Evolutionary conservation across 2,329 filamentous ascomycete genomes (phyloP).

Genomic region (Paecilomyces variotii): DNA sequence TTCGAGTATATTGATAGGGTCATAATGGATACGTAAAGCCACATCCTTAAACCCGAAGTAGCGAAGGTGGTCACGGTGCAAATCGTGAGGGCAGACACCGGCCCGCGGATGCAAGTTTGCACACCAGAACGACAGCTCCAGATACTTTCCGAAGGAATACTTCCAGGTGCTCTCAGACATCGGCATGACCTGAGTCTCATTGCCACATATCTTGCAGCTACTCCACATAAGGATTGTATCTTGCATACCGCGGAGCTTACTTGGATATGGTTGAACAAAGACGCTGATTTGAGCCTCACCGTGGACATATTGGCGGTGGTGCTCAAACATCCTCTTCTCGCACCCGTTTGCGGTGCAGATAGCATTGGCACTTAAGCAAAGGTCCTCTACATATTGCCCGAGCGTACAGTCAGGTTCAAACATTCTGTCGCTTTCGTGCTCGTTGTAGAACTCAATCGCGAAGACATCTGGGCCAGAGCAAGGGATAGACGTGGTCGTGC

Average conservation of each 20-base stretch:
- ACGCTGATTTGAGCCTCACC: conserved; percentile 90
- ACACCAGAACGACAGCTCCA: conserved; percentile 97
- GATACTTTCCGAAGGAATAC: conserved; percentile 96
- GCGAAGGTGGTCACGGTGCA: conserved; percentile 83
- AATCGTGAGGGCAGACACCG: conserved; percentile 78
- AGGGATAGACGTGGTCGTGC: conserved; percentile 85
- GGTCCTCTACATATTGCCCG: conserved; percentile 88
- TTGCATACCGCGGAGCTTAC: conserved; percentile 56
- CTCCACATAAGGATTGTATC: conserved; percentile 96
- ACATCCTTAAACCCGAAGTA: conserved; percentile 87
- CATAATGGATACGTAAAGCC: conserved; percentile 82
- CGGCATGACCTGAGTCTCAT: conserved; percentile 77
- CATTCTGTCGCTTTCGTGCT: conserved; percentile 64
- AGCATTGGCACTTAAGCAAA: conserved; percentile 69
- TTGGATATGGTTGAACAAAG: conserved; percentile 69
- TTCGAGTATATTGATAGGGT: conserved; percentile 84
- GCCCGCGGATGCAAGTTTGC: conserved; percentile 67
- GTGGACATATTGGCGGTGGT: conserved; percentile 95
- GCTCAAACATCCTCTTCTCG: conserved; percentile 79
- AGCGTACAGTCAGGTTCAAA: conserved; percentile 80
- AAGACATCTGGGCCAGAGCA: conserved; percentile 88
- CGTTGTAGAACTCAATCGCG: conserved; percentile 86
- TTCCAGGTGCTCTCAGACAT: conserved; percentile 97
- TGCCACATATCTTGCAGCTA: conserved; percentile 83
- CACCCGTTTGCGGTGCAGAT: conserved; percentile 77